Conservation (phyloP, 192 early-diverging fungal genomes). For the Oehlia diaphana region DNA sequence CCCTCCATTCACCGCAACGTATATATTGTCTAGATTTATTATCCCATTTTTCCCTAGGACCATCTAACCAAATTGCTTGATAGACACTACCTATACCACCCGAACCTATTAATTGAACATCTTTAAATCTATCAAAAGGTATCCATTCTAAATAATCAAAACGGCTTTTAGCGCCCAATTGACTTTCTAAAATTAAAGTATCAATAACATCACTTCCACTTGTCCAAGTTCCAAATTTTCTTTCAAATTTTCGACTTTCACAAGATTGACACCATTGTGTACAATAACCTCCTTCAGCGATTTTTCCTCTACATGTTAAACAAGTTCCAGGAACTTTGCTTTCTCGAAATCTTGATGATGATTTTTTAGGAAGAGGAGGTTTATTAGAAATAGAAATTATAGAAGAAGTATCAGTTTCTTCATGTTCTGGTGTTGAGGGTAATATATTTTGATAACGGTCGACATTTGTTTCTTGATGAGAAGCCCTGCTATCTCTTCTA, state of each 20-base stretch:
- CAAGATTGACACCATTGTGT: slow-evolving; percentile 24
- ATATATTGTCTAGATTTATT: not conserved
- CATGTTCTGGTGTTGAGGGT: not conserved
- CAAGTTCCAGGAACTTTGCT: not conserved
- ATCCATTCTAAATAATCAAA: slow-evolving; percentile 24
- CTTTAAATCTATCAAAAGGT: slow-evolving; percentile 14
- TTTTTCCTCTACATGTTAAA: not conserved
- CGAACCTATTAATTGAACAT: slow-evolving; percentile 7
- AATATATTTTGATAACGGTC: no score
- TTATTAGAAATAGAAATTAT: not conserved
- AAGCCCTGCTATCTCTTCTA: not conserved
- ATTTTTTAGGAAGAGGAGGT: not conserved
- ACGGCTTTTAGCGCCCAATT: slow-evolving; percentile 1
- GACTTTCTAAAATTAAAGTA: slow-evolving; percentile 23
- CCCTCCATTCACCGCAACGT: not conserved
- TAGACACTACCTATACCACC: slow-evolving; percentile 7
- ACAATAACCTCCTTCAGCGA: not conserved
- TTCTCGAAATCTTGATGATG: not conserved
- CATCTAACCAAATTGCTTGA: slow-evolving; percentile 22
- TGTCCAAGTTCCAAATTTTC: slow-evolving; percentile 10
- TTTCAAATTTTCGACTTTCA: slow-evolving; percentile 9
- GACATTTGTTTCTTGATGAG: not conserved
- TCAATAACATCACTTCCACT: slow-evolving; percentile 21
- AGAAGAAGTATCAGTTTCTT: not conserved
- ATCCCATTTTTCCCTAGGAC: slow-evolving; percentile 10